Conservation (phyloP, 2,329 filamentous ascomycete species). For the Diaporthe vaccinii region DNA sequence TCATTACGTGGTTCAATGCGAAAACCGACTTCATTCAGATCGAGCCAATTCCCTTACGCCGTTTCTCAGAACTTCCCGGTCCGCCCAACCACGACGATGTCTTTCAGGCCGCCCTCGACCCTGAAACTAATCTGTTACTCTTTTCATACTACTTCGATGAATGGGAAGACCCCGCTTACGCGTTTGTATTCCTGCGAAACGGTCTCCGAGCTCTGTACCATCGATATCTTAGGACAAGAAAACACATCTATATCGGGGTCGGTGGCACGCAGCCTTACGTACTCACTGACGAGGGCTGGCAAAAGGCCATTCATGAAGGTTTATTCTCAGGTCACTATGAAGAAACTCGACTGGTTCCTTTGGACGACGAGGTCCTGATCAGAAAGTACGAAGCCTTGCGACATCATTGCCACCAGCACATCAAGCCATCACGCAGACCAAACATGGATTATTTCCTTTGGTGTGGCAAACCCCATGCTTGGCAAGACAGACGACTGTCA, state of each 20-base stretch:
- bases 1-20: background rate
- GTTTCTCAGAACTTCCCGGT: background rate
- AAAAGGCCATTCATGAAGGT: background rate
- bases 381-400: background rate
- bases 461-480: too few species aligned
- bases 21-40: background rate
- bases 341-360: background rate
- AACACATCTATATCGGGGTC: background rate
- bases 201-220: background rate
- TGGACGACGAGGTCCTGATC: background rate
- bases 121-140: background rate
- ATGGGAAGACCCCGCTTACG: background rate
- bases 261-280: too few species aligned
- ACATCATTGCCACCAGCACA: too few species aligned
- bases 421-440: too few species aligned
- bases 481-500: background rate
- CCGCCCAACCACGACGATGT: background rate
- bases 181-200: background rate
- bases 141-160: background rate
- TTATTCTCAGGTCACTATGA: background rate
- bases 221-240: background rate
- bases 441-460: too few species aligned
- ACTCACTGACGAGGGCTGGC: background rate
- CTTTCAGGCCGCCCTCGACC: background rate
- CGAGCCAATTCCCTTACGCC: rapidly evolving